phyloP scores from a whole-genome alignment of 2,329 filamentous ascomycete genomes.

The Trichoderma atrobrunneum region DNA sequence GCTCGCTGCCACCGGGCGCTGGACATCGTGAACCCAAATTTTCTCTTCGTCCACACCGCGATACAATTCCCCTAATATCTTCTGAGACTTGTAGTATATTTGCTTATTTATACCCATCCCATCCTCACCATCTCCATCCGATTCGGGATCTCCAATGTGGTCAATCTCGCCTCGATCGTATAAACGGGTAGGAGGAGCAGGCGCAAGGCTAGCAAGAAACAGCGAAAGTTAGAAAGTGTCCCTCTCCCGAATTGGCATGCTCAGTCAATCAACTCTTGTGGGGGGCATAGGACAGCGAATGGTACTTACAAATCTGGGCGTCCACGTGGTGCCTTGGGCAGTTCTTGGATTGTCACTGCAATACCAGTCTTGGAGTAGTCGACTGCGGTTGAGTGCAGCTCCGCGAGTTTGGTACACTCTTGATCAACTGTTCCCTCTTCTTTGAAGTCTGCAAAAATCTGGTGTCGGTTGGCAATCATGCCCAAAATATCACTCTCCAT shows the following conservation, averaged over 20 bases:
- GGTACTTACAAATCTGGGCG: slow-evolving; percentile 55
- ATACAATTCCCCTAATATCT: slow-evolving; percentile 68
- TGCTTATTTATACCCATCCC: slow-evolving; percentile 44
- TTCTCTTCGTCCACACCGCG: slow-evolving; percentile 68
- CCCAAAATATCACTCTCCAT: slow-evolving; percentile 67
- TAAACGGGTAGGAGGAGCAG: slow-evolving; percentile 43
- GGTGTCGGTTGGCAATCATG: slow-evolving; percentile 62
- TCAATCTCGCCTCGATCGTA: slow-evolving; percentile 45
- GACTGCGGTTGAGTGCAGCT: slow-evolving; percentile 67
- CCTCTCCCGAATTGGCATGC: not conserved
- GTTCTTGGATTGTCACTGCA: slow-evolving; percentile 44
- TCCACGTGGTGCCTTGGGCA: slow-evolving; percentile 40
- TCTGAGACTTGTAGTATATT: slow-evolving; percentile 64
- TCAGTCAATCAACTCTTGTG: not conserved
- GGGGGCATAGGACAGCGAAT: not conserved
- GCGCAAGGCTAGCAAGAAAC: slow-evolving; percentile 40
- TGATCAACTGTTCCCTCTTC: slow-evolving; percentile 48
- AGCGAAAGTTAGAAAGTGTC: not conserved
- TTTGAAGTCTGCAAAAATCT: slow-evolving; percentile 60
- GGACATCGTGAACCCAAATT: slow-evolving; percentile 57
- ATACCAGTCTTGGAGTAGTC: slow-evolving; percentile 77
- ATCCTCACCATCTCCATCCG: slow-evolving; percentile 39
- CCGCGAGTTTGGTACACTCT: slow-evolving; percentile 55
- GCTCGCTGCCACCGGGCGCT: slow-evolving; percentile 26
- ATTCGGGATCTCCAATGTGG: slow-evolving; percentile 32